Percentiles rank a stretch among this genome's conserved stretches.
phyloP scores from a whole-genome alignment of 2,329 filamentous ascomycete species.

The Daldinia sp. region DNA sequence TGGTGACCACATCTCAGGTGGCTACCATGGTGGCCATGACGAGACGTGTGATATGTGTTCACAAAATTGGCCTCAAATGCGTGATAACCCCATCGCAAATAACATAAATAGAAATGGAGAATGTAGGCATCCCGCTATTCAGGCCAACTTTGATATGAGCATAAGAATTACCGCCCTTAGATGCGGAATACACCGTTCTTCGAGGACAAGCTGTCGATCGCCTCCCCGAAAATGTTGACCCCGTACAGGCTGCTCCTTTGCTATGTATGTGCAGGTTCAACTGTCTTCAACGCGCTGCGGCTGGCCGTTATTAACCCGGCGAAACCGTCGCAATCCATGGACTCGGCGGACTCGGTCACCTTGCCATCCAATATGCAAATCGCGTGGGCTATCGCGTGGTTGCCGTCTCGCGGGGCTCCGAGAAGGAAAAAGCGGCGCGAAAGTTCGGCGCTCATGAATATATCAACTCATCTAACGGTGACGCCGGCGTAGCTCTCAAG shows the following conservation, averaged over 20 bases:
- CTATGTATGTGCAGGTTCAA: constrained; percentile 63
- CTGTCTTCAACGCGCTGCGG: constrained; percentile 54
- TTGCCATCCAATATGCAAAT: constrained; percentile 70
- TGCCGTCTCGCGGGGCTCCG: constrained; percentile 58
- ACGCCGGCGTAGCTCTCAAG: constrained; percentile 18
- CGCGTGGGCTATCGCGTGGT: constrained; percentile 71
- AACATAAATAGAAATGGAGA: constrained; percentile 64
- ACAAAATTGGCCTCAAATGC: constrained; percentile 64
- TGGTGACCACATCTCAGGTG: constrained; percentile 60
- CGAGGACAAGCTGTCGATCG: constrained; percentile 61
- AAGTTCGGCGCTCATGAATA: constrained; percentile 66
- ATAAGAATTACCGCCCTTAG: constrained; percentile 10
- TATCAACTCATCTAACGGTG: constrained; percentile 46
- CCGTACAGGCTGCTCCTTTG: constrained; percentile 55
- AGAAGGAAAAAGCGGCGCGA: constrained; percentile 62
- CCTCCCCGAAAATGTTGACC: constrained; percentile 53
- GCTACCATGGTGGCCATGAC: constrained; percentile 64
- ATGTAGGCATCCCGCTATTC: constrained; percentile 44
- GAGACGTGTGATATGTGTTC: constrained; percentile 61
- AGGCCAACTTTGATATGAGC: background rate
- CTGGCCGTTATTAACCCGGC: constrained; percentile 48
- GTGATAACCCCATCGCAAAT: constrained; percentile 64
- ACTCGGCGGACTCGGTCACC: constrained; percentile 70
- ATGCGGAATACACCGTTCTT: constrained; percentile 63
- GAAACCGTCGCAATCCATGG: constrained; percentile 59